phyloP scores from a whole-genome alignment of 441 rosid genomes.

The Populus hybrid region DNA sequence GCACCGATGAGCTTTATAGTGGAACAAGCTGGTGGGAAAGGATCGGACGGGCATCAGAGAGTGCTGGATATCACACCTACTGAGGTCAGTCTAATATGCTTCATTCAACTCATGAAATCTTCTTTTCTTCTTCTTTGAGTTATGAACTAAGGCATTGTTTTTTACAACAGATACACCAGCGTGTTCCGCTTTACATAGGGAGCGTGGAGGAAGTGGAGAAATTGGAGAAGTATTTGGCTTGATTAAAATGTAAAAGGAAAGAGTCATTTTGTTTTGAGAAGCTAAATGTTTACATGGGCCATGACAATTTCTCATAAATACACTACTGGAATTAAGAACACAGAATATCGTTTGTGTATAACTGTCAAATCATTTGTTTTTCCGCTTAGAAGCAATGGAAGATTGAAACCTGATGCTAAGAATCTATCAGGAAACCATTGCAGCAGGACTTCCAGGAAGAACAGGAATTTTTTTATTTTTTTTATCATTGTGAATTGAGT shows the following conservation, averaged over 20 bases:
- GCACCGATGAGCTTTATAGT: constrained; percentile 97
- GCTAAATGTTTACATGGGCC: constrained; percentile 8
- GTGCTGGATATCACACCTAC: constrained; percentile 72
- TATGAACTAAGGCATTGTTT: background rate
- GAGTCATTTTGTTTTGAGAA: constrained; percentile 24
- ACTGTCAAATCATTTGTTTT: background rate
- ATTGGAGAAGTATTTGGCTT: constrained; percentile 84
- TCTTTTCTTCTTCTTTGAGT: background rate
- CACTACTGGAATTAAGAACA: constrained; percentile 10
- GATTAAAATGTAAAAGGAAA: constrained; percentile 20
- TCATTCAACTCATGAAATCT: background rate
- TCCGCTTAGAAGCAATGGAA: background rate
- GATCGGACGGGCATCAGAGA: constrained; percentile 86
- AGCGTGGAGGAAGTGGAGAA: constrained; percentile 88
- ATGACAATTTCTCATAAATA: constrained; percentile 9
- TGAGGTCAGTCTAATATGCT: constrained; percentile 43
- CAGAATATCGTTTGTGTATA: background rate
- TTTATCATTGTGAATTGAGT: background rate
- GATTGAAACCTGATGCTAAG: background rate
- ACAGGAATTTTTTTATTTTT: background rate
- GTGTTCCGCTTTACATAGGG: constrained; percentile 86
- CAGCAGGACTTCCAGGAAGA: background rate
- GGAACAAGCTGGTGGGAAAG: constrained; percentile 98
- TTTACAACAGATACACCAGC: constrained; percentile 69
- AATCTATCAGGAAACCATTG: background rate